Evolutionary conservation across 1,284 basidiomycete species (phyloP).

Genomic region (Sporisorium iseilematis-ciliati): DNA sequence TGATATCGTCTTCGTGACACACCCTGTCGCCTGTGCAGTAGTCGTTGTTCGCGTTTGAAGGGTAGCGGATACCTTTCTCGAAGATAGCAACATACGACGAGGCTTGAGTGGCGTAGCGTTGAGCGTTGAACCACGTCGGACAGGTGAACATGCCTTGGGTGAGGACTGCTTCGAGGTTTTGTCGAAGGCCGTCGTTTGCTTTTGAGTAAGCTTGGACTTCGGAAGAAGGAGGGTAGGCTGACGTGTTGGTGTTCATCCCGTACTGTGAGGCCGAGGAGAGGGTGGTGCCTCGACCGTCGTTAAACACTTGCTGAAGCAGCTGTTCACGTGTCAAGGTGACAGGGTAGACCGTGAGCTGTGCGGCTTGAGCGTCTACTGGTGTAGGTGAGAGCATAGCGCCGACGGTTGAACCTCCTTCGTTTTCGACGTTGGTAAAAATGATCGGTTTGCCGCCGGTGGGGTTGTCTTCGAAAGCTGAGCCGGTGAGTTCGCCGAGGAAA

Average conservation of each 20-base stretch:
- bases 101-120: constrained; percentile 10
- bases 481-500: constrained; percentile 39
- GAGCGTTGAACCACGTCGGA: constrained; percentile 47
- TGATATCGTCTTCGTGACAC: constrained; percentile 66
- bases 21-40: constrained; percentile 46
- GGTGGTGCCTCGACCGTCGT: constrained; percentile 20
- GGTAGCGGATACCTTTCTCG: constrained; percentile 44
- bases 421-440: constrained; percentile 55
- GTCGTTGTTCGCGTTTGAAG: constrained; percentile 42
- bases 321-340: constrained; percentile 18
- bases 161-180: constrained; percentile 35
- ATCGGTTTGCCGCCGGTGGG: constrained; percentile 26
- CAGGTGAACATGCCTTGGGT: constrained; percentile 60
- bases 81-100: constrained; percentile 41
- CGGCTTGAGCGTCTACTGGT: constrained; percentile 1
- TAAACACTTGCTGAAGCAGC: constrained; percentile 47
- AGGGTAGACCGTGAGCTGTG: constrained; percentile 19
- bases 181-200: constrained; percentile 34
- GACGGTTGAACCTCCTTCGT: constrained; percentile 50
- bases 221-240: constrained; percentile 9
- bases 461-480: constrained; percentile 21
- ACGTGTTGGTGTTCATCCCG: constrained; percentile 14
- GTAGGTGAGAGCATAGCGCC: constrained; percentile 31
- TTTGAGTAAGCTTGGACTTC: constrained; percentile 3
- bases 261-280: constrained; percentile 14